A percentile compares a stretch with the other conserved stretches of the same genome.
Evolutionary conservation across 1,284 basidiomycete species (phyloP).

Genomic region (Cerioporus squamosus): DNA sequence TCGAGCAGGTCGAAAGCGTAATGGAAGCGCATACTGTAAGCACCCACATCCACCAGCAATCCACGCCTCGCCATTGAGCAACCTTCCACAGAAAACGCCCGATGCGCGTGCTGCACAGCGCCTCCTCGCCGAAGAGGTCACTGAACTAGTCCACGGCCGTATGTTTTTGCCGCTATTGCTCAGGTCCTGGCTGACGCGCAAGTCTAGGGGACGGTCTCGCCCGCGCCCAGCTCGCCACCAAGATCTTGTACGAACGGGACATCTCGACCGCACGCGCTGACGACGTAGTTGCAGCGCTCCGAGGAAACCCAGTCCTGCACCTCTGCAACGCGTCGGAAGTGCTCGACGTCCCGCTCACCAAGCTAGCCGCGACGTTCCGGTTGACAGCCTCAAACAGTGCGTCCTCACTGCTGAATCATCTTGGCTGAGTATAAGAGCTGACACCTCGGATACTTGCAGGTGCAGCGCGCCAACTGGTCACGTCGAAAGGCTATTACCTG

Average conservation of each 20-base stretch:
- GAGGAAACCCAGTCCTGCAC: conserved; percentile 62
- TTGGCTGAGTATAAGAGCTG: neutral
- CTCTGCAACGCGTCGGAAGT: conserved; percentile 48
- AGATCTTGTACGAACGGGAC: conserved; percentile 62
- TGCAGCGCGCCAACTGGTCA: conserved; percentile 59
- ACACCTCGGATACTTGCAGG: conserved; percentile 36
- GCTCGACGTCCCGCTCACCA: conserved; percentile 52
- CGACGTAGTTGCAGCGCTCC: conserved; percentile 59
- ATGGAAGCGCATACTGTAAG: conserved; percentile 63
- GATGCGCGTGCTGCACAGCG: conserved; percentile 75
- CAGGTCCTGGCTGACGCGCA: neutral
- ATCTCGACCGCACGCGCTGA: conserved; percentile 47
- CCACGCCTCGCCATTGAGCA: neutral
- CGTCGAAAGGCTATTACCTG: conserved; percentile 53
- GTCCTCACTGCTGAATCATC: conserved; percentile 25
- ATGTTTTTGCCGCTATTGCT: conserved; percentile 27
- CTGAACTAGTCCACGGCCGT: conserved; percentile 87
- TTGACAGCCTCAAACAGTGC: conserved; percentile 60
- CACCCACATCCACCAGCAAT: neutral
- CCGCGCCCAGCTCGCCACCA: conserved; percentile 63
- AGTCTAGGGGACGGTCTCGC: conserved; percentile 42
- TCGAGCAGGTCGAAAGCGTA: conserved; percentile 60
- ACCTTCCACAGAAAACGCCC: conserved; percentile 47
- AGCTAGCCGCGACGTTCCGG: conserved; percentile 56
- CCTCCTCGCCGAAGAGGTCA: conserved; percentile 87